Evolutionary conservation across 345 rosid species (phyloP).

Genomic region (Euphorbia tirucalli): DNA sequence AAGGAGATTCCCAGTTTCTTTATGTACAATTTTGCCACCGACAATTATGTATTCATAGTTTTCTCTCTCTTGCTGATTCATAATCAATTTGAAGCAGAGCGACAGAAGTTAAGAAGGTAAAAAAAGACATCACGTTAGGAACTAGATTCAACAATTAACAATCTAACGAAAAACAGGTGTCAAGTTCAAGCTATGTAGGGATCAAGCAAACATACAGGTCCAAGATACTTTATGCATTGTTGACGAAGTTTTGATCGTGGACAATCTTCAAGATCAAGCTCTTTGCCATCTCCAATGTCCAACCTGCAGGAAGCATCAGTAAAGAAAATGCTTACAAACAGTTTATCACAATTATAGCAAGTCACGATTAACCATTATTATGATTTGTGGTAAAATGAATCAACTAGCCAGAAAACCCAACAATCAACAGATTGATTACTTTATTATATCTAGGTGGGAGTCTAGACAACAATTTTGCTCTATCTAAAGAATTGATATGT

Average conservation of each 20-base stretch:
- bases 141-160: conserved; percentile 3
- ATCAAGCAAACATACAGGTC: conserved; percentile 60
- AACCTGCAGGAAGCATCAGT: conserved; percentile 47
- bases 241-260: conserved; percentile 63
- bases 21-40: conserved; percentile 67
- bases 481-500: neutral
- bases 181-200: neutral
- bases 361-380: neutral
- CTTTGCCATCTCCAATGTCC: conserved; percentile 87
- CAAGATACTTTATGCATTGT: conserved; percentile 83
- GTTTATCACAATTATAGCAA: neutral
- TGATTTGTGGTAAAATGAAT: neutral
- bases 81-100: no score
- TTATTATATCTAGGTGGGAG: neutral
- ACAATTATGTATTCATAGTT: conserved; percentile 59
- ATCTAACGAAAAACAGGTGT: neutral
- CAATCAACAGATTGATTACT: neutral
- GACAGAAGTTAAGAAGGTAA: no score
- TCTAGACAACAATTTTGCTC: neutral
- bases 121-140: conserved; percentile 6
- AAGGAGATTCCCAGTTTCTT: conserved; percentile 46
- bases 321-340: conserved; percentile 8
- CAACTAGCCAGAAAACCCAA: neutral
- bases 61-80: conserved; percentile 93
- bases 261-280: conserved; percentile 60